Evolutionary conservation across 495 filamentous ascomycete genomes (phyloP).

Genomic region (Aspergillus wentii): DNA sequence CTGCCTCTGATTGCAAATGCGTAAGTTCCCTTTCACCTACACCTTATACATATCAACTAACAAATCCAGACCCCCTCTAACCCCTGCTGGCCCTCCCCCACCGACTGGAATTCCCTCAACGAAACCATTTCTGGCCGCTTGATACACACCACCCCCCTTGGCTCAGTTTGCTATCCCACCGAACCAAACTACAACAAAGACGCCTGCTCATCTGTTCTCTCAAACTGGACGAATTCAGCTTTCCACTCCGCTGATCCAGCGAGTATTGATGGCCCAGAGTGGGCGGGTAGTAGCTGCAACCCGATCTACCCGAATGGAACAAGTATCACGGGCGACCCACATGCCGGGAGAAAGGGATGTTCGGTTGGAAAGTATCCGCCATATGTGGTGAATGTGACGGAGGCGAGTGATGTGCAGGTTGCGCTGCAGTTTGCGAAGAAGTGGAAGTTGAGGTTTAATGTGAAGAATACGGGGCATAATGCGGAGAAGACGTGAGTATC

Average conservation of each 20-base stretch:
- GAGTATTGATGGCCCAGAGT: not conserved
- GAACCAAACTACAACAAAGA: conserved; percentile 13
- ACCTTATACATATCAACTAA: not conserved
- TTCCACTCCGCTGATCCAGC: conserved; percentile 9
- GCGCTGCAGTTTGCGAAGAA: conserved; percentile 38
- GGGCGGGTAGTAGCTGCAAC: conserved; percentile 7
- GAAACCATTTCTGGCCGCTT: conserved; percentile 22
- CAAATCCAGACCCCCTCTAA: conserved; percentile 9
- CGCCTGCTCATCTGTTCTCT: conserved; percentile 9
- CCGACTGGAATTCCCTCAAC: conserved; percentile 28
- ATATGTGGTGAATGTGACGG: conserved; percentile 16
- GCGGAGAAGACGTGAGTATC: conserved; percentile 4
- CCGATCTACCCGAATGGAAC: conserved; percentile 19
- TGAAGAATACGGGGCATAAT: conserved; percentile 52
- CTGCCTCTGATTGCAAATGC: not conserved
- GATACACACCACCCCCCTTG: conserved; percentile 26
- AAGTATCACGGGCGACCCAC: conserved; percentile 18
- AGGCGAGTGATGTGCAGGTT: conserved; percentile 9
- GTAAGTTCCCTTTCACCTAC: not conserved
- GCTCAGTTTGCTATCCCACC: conserved; percentile 40
- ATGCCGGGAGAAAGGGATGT: conserved; percentile 23
- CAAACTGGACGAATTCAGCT: conserved; percentile 11
- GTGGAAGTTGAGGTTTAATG: conserved; percentile 48
- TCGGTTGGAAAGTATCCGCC: conserved; percentile 8
- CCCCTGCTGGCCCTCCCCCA: conserved; percentile 21